Percentiles rank a stretch among this genome's conserved stretches.
These are phyloP conservation scores for Phytophthora europaea DNA, from an alignment of 352 stramenopile genomes.

Conservation along the genomic window DNA sequence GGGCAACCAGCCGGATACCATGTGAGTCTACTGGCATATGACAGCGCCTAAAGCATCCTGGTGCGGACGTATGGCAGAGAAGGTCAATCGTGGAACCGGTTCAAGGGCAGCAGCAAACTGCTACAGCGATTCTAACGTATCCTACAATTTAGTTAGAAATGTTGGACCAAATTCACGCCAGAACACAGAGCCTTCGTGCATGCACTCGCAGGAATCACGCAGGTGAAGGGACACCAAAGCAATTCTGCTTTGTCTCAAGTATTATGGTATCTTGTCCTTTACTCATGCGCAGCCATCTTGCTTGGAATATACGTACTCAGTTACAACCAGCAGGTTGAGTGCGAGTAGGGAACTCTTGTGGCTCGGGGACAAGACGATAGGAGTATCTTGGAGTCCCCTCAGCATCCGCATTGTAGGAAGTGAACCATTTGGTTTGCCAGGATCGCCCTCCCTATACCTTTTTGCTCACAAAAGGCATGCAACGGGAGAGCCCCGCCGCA, in stretches of 20 bases:
- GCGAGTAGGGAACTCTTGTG: slow-evolving; percentile 33
- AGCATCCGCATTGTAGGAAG: slow-evolving; percentile 28
- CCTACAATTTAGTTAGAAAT: background rate
- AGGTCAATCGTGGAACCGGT: background rate
- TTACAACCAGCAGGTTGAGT: slow-evolving; percentile 14
- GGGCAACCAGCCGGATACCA: background rate
- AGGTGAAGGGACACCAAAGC: background rate
- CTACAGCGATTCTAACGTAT: background rate
- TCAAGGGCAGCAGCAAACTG: background rate
- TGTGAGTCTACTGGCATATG: background rate
- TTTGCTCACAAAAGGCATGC: slow-evolving; percentile 4
- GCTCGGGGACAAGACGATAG: slow-evolving; percentile 39
- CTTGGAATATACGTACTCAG: background rate
- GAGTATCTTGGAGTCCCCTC: background rate
- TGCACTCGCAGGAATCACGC: background rate
- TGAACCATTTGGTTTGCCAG: slow-evolving; percentile 31
- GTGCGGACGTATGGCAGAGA: background rate
- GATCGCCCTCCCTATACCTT: slow-evolving; percentile 32
- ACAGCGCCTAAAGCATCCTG: background rate
- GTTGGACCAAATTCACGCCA: background rate
- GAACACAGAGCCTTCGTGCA: background rate
- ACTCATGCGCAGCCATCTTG: background rate
- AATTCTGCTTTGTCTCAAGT: background rate
- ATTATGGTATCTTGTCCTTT: background rate
- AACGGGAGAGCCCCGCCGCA: slow-evolving; percentile 18